These are phyloP conservation scores for Daldinia decipiens DNA, from an alignment of 495 filamentous ascomycete genomes.

Conservation along the genomic window DNA sequence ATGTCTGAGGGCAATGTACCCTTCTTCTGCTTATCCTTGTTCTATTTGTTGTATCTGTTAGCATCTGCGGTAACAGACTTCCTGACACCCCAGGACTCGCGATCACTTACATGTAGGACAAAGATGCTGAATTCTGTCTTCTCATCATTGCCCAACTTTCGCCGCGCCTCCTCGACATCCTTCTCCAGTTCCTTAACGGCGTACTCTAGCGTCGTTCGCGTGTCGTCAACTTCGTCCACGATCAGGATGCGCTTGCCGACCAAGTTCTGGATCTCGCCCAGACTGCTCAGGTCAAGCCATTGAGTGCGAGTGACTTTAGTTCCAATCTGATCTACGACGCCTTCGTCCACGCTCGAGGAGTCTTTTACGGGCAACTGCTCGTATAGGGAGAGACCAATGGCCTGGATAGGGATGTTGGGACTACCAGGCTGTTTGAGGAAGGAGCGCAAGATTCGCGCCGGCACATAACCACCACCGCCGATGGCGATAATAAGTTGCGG, in stretches of 20 bases:
- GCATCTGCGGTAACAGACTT: constrained; percentile 5
- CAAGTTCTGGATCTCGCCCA: constrained; percentile 87
- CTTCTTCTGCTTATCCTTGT: constrained; percentile 97
- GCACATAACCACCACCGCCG: constrained; percentile 96
- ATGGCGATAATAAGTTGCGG: constrained; percentile 99
- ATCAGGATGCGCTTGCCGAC: constrained; percentile 98
- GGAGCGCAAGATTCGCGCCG: constrained; percentile 94
- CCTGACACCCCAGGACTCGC: neutral
- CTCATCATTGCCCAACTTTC: constrained; percentile 73
- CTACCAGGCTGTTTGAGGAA: constrained; percentile 91
- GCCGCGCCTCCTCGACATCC: constrained; percentile 86
- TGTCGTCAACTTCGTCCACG: constrained; percentile 99
- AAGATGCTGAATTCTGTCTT: constrained; percentile 92
- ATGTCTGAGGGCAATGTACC: constrained; percentile 84
- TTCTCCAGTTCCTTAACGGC: constrained; percentile 95
- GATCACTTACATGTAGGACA: constrained; percentile 84
- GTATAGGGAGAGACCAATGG: constrained; percentile 97
- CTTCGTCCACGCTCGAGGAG: constrained; percentile 52
- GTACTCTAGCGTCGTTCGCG: constrained; percentile 95
- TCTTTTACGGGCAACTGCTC: constrained; percentile 72
- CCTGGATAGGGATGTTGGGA: constrained; percentile 98
- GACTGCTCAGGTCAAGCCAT: constrained; percentile 91
- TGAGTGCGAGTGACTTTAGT: constrained; percentile 97
- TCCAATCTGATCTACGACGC: constrained; percentile 74
- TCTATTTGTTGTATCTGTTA: constrained; percentile 68